Evolutionary conservation across 257 asterid genomes (phyloP), one percentile per base, ranked within the genome.

Genomic region (Linaria vulgaris): DNA sequence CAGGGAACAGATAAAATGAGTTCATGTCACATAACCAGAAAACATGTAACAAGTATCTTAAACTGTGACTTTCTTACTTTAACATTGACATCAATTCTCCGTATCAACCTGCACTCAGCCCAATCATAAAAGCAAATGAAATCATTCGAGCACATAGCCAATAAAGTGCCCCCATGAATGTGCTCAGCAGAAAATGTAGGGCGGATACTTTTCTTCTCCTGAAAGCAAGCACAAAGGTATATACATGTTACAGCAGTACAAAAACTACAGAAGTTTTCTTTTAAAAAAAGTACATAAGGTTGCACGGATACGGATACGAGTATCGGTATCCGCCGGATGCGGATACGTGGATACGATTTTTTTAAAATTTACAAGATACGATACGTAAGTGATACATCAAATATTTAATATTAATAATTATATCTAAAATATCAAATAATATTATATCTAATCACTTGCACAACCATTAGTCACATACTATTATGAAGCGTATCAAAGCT

Each of bases 121-220:
- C 99, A 94, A 51, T 90, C 99, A 57, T 87, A 94, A 67, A 90
- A 94, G 64, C 97, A 90, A 72, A 90, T 84, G 63, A 94, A 94
- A 72, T 94, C 99, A 84, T 82, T 94, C 69, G 97, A 87, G 76
- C 99, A 90, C 83, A 94, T 85, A 14, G 99, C 86, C 84, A 94
- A 72, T 56, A 90, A 75, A 80, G 75, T 82, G 67, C 99, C 99
- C 56, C 99, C 99, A 71, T 73, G 84, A 56, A 94, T 79, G 72
- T 61, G 99, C 82, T 94, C 99, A 59, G 95, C 99, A 56, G 97
- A 90, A 78, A 94, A 94, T 12, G 97, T 84, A n/a, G 97, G 99
- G 17, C 97, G 94, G 72, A 92, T 85, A 78, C 91, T 92, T 83
- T 87, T 92, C 85, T 84, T 92, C 82, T 89, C 99, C 99, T 92